A percentile compares a stretch with the other conserved stretches of the same genome.
phyloP scores from a whole-genome alignment of 2,329 filamentous ascomycete genomes.

The Talaromyces pinophilus region DNA sequence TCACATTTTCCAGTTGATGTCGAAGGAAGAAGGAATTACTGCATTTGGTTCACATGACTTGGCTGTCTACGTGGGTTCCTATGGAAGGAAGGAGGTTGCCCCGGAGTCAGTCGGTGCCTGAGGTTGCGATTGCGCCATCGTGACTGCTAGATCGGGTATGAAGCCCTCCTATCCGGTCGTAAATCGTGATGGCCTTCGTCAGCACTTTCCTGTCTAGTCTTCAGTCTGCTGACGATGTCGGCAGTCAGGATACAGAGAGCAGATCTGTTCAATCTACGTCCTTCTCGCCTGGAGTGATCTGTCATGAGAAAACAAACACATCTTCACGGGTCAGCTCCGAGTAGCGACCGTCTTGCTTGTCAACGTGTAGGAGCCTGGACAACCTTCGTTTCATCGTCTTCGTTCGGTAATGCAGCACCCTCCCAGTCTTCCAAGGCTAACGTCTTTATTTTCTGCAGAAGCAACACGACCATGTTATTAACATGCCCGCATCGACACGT shows the following conservation, averaged over 20 bases:
- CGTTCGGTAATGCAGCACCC: neutral
- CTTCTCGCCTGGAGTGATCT: neutral
- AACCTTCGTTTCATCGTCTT: neutral
- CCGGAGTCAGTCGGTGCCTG: neutral
- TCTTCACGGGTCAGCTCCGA: neutral
- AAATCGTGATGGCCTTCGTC: neutral
- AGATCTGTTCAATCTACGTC: neutral
- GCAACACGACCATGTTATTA: neutral
- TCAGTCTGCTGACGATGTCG: neutral
- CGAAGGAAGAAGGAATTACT: neutral
- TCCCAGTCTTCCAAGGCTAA: neutral
- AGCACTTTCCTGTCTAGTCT: neutral
- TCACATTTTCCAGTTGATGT: neutral
- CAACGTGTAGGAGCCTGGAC: neutral
- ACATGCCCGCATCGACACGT: neutral
- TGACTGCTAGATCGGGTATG: neutral
- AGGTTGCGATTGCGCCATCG: slow-evolving; percentile 11
- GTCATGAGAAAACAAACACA: neutral
- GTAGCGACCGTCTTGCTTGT: neutral
- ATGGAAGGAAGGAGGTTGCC: neutral
- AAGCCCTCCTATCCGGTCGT: neutral
- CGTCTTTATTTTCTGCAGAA: neutral
- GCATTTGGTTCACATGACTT: neutral
- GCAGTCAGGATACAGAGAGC: neutral
- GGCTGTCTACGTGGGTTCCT: neutral